Percentiles rank a stretch among this genome's conserved stretches.
Conservation (phyloP, 441 rosid species). For the Gossypium aridum region DNA sequence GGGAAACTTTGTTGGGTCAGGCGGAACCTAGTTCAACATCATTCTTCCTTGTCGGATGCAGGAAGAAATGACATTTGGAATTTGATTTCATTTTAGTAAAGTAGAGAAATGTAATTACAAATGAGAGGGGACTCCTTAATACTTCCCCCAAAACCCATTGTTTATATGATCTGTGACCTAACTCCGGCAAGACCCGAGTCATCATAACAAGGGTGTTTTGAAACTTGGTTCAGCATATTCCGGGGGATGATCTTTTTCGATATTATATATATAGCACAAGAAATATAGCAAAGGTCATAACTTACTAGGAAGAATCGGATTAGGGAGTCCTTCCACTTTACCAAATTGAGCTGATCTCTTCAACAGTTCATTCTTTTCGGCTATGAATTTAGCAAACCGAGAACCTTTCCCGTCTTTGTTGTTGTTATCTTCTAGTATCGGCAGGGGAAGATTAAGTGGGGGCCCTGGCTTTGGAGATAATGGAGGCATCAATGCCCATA, state of each 20-base stretch:
- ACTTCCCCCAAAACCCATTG: background rate
- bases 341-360: constrained; percentile 25
- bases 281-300: constrained; percentile 36
- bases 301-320: constrained; percentile 43
- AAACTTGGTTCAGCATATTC: background rate
- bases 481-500: constrained; percentile 85
- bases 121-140: background rate
- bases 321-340: constrained; percentile 27
- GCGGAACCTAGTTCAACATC: background rate
- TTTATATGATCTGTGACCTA: background rate
- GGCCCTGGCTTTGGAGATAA: constrained; percentile 52
- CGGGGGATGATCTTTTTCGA: background rate
- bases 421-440: constrained; percentile 31
- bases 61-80: background rate
- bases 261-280: background rate
- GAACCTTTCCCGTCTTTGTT: constrained; percentile 60
- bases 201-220: background rate
- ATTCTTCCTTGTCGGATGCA: background rate
- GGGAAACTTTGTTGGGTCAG: background rate
- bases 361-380: constrained; percentile 45
- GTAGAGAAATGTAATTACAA: background rate
- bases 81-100: background rate
- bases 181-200: background rate
- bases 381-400: constrained; percentile 75
- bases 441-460: constrained; percentile 31